Evolutionary conservation across 75 land plant species (phyloP).

Genomic region (Selaginella moellendorffii): DNA sequence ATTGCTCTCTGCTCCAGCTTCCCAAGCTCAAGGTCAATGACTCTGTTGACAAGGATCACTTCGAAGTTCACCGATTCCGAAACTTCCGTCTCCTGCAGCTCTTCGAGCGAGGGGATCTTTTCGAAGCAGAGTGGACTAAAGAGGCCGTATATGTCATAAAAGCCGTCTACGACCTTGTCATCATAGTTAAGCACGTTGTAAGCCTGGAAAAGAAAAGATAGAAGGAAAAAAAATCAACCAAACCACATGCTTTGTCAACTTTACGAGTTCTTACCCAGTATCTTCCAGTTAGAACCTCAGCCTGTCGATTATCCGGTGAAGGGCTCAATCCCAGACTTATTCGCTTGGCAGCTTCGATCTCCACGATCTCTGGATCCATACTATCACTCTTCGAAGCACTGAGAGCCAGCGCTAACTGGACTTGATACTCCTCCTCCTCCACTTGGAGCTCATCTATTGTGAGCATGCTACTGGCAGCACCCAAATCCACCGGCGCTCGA

Average conservation of each 20-base stretch:
- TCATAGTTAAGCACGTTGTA: conserved; percentile 60
- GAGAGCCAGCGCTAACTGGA: conserved; percentile 70
- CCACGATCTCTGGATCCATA: conserved; percentile 39
- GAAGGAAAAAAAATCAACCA: neutral
- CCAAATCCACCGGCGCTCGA: neutral
- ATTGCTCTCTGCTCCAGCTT: conserved; percentile 40
- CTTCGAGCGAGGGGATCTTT: conserved; percentile 54
- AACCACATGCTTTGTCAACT: neutral
- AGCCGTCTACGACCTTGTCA: conserved; percentile 68
- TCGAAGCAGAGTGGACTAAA: conserved; percentile 24
- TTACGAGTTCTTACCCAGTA: conserved; percentile 48
- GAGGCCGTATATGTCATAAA: conserved; percentile 67
- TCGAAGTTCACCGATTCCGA: conserved; percentile 38
- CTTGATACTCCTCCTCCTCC: conserved; percentile 61
- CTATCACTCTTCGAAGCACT: conserved; percentile 36
- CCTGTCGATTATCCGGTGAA: conserved; percentile 12
- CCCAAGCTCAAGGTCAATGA: conserved; percentile 34
- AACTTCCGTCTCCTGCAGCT: conserved; percentile 41
- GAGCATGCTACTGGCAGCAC: neutral
- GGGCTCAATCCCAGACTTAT: conserved; percentile 41
- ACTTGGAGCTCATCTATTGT: neutral
- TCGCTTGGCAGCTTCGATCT: conserved; percentile 68
- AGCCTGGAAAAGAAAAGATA: conserved; percentile 34
- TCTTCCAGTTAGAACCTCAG: conserved; percentile 39
- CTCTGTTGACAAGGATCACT: conserved; percentile 56